A percentile compares a stretch with the other conserved stretches of the same genome.
phyloP scores from a whole-genome alignment of 331 rosid species.

The Saraca asoca region DNA sequence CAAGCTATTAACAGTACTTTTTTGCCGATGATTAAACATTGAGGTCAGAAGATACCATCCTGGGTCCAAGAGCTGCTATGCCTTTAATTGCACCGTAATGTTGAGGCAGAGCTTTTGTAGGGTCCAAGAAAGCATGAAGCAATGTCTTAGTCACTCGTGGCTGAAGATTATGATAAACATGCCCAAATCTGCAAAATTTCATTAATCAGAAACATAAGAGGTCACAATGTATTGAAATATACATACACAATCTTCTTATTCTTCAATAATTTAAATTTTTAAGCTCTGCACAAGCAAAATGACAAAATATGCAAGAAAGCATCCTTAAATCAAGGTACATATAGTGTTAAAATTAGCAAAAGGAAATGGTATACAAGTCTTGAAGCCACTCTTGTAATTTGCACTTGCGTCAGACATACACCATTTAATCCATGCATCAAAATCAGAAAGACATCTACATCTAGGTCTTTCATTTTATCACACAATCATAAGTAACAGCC shows the following conservation, averaged over 20 bases:
- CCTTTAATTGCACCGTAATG: conserved; percentile 97
- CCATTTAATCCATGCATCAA: conserved; percentile 10
- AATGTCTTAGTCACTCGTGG: conserved; percentile 81
- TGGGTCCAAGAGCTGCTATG: conserved; percentile 80
- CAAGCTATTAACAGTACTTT: conserved; percentile 14
- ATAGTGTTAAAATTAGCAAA: neutral
- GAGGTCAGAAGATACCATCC: conserved; percentile 59
- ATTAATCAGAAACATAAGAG: conserved; percentile 23
- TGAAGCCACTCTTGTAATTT: conserved; percentile 17
- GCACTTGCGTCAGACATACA: neutral
- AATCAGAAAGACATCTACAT: neutral
- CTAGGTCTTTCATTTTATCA: neutral
- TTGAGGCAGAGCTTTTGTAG: conserved; percentile 76
- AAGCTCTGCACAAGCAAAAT: neutral
- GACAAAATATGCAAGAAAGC: neutral
- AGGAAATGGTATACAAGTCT: neutral
- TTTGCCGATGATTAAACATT: conserved; percentile 21
- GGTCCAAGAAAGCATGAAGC: conserved; percentile 88
- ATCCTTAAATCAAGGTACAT: neutral
- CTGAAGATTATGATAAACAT: conserved; percentile 81
- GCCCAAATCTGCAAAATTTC: conserved; percentile 71
- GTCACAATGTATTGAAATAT: neutral
- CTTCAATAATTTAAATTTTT: conserved; percentile 11
- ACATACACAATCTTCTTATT: conserved; percentile 1
- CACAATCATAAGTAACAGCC: conserved; percentile 14